Conservation (phyloP, 2,329 filamentous ascomycete genomes). For the Fusarium setosum region DNA sequence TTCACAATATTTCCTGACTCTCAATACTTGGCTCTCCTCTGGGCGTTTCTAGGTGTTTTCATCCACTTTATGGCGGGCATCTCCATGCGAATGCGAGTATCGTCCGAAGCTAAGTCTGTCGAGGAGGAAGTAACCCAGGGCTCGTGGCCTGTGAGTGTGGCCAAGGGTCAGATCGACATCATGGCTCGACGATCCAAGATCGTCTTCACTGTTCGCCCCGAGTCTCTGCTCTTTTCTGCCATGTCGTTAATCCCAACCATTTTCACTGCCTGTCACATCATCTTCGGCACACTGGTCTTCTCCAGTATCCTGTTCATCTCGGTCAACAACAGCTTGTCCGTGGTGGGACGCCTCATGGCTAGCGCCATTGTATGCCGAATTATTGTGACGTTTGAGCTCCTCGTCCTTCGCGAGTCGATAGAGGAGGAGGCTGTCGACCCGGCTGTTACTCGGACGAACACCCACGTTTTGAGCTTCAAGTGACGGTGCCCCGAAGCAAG, state of each 20-base stretch:
- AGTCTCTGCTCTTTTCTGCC: constrained; percentile 7
- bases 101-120: background rate
- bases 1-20: background rate
- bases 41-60: constrained; percentile 16
- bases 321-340: constrained; percentile 13
- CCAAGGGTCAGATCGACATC: constrained; percentile 8
- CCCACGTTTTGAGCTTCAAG: constrained; percentile 7
- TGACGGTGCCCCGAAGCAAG: background rate
- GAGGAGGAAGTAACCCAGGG: constrained; percentile 2
- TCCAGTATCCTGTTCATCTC: constrained; percentile 20
- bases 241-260: constrained; percentile 13
- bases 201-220: constrained; percentile 10
- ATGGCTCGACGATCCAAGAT: constrained; percentile 13
- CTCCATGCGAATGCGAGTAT: constrained; percentile 2
- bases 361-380: constrained; percentile 11
- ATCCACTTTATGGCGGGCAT: constrained; percentile 13
- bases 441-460: background rate
- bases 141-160: constrained; percentile 9
- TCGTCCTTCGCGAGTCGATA: constrained; percentile 13
- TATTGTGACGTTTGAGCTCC: constrained; percentile 11
- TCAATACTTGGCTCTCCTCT: constrained; percentile 10
- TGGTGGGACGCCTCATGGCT: constrained; percentile 12
- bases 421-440: constrained; percentile 12
- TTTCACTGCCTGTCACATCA: constrained; percentile 15
- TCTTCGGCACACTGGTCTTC: constrained; percentile 17